Conservation (phyloP, 1,284 basidiomycete species). For the Sphagnurus paluster region DNA sequence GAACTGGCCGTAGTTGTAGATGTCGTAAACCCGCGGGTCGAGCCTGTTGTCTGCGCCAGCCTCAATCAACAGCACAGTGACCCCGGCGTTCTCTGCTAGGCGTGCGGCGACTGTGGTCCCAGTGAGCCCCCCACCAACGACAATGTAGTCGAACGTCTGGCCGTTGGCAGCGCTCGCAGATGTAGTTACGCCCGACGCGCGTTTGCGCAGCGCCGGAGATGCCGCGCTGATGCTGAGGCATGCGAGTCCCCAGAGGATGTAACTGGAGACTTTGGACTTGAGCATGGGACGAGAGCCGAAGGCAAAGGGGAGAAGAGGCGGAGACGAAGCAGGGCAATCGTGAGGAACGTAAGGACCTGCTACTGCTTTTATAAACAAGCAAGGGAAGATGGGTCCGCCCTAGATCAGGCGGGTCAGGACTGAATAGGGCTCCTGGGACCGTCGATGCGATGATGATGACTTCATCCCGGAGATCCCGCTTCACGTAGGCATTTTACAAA, state of each 20-base stretch:
- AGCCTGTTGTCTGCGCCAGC: slow-evolving; percentile 52
- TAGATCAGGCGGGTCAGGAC: too few relatives aligned
- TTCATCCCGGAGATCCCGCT: too few relatives aligned
- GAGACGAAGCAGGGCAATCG: too few relatives aligned
- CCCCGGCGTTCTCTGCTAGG: slow-evolving; percentile 53
- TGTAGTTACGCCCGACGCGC: slow-evolving; percentile 37
- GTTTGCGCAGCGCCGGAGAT: slow-evolving; percentile 27
- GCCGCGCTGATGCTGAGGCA: slow-evolving; percentile 13
- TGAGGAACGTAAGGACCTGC: too few relatives aligned
- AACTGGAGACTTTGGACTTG: too few relatives aligned
- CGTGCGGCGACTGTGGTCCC: slow-evolving; percentile 64
- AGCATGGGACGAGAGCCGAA: too few relatives aligned
- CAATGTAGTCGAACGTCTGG: slow-evolving; percentile 64
- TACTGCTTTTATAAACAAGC: too few relatives aligned
- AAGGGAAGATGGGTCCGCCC: too few relatives aligned
- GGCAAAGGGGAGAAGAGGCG: too few relatives aligned
- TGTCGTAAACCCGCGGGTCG: slow-evolving; percentile 47
- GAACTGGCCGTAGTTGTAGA: slow-evolving; percentile 47
- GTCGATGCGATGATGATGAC: too few relatives aligned
- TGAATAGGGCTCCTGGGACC: too few relatives aligned
- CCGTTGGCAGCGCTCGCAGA: slow-evolving; percentile 30
- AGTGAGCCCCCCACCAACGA: slow-evolving; percentile 64
- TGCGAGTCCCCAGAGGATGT: slow-evolving; percentile 5
- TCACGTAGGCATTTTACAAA: too few relatives aligned
- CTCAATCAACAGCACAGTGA: slow-evolving; percentile 59